A percentile compares a stretch with the other conserved stretches of the same genome.
Evolutionary conservation across 129 eudicot species (phyloP).

Genomic region (Ambrosia artemisiifolia): DNA sequence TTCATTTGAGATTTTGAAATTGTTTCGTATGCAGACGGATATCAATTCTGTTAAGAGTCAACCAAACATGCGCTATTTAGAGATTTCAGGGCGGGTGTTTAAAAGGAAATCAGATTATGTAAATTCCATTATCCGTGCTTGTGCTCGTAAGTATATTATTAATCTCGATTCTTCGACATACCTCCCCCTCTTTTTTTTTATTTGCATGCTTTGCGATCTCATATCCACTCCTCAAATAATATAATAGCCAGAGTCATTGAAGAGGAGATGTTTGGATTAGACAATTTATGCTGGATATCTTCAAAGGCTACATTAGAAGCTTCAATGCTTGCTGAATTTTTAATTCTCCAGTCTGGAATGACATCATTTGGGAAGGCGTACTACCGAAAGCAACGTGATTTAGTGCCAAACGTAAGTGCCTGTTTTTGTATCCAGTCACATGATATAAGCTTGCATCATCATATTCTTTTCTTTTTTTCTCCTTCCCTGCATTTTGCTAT

Average conservation of each 20-base stretch:
- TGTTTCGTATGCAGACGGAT: constrained; percentile 56
- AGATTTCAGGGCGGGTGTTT: constrained; percentile 68
- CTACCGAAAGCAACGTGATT: constrained; percentile 61
- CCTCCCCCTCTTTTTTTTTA: background rate
- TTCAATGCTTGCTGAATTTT: constrained; percentile 61
- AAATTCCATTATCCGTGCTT: constrained; percentile 70
- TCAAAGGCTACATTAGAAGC: constrained; percentile 79
- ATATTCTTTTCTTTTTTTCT: background rate
- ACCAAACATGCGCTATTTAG: constrained; percentile 63
- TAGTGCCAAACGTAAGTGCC: constrained; percentile 76
- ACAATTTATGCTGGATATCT: constrained; percentile 89
- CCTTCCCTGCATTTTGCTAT: background rate
- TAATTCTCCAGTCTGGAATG: constrained; percentile 84
- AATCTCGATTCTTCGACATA: background rate
- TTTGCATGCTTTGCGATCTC: background rate
- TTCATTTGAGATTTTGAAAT: background rate
- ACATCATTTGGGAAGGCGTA: constrained; percentile 88
- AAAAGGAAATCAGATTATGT: constrained; percentile 71
- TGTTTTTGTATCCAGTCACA: background rate
- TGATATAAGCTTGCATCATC: constrained; percentile 3
- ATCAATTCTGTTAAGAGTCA: constrained; percentile 58
- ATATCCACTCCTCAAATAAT: background rate
- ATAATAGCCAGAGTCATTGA: constrained; percentile 90
- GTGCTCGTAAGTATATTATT: constrained; percentile 78
- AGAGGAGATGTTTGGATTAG: constrained; percentile 93